Conservation (phyloP, 768 basidiomycete genomes). For the Podaxis mareebaensis region DNA sequence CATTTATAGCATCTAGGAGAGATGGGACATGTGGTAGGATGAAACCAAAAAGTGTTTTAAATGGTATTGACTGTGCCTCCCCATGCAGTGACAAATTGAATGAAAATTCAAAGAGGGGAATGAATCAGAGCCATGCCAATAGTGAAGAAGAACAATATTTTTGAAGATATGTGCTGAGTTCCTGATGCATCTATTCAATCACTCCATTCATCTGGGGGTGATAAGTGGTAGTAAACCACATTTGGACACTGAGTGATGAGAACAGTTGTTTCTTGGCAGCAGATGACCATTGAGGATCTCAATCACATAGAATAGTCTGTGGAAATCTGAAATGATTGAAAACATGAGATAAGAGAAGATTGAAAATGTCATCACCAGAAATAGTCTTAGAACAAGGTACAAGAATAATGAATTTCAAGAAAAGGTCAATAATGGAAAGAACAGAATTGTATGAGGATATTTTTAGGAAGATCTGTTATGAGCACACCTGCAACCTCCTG, state of each 20-base stretch:
- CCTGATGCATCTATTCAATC: background rate
- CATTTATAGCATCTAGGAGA: background rate
- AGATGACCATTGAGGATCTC: background rate
- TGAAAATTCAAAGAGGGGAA: background rate
- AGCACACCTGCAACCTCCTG: no score
- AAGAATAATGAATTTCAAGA: constrained; percentile 7
- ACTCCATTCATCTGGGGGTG: background rate
- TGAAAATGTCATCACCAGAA: background rate
- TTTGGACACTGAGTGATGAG: background rate
- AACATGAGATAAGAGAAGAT: background rate
- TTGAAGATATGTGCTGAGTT: background rate
- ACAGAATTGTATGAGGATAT: background rate
- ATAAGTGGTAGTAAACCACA: background rate
- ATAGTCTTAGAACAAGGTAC: background rate
- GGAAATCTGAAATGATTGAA: background rate
- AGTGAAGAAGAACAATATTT: background rate
- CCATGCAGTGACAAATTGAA: background rate
- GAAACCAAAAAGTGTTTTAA: background rate
- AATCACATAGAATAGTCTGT: background rate
- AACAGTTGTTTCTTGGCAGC: background rate
- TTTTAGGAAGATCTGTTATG: background rate
- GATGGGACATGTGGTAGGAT: background rate
- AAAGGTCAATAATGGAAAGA: constrained; percentile 9
- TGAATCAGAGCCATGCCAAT: background rate
- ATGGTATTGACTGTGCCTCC: background rate